Evolutionary conservation across 805 yeast genomes (phyloP), one percentile per base, ranked within the genome.

Genomic region (Candida krabiensis): DNA sequence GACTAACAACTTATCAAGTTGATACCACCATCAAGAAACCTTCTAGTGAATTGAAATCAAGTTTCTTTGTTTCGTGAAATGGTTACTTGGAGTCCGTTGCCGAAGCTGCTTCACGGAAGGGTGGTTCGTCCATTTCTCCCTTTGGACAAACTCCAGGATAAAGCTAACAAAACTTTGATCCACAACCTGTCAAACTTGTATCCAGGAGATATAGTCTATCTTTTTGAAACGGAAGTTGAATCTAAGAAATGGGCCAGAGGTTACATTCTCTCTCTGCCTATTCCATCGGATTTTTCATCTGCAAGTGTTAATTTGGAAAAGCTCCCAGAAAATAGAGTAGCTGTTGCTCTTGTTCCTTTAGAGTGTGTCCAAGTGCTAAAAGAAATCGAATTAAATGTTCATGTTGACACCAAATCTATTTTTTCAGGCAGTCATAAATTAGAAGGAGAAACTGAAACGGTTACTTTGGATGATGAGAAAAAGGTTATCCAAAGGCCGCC

Each of bases 161-260:
- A 39, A n/a, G 24, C 33, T 3, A 33, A 40, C 37, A 45, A 47
- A 30, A 16, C 29, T 6, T 13, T 42, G 3, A 13, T 30, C n/a
- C 46, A 42, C 8, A 43, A 46, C 29, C 50, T 46, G 60, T 67
- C 66, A 42, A 77, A 83, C 56, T 59, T 83, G 31, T 82, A 77
- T 53, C 81, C 82, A 15, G 96, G 95, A 24, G 95, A 86, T 60
- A 86, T 82, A 46, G 79, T 84, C 22, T 85, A 75, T 57, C 66
- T 86, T 14, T 84, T 86, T 55, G 96, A 87, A 55, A 65, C 73
- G 33, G 52, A 46, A 17, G 16, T 43, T 2, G 68, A 74, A 59
- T 60, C 64, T 28, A 69, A 70, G 15, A 73, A 73, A 44, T 88
- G 96, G 96, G 87, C 80, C 17, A 71, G 96, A 50, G 96, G 89